Percentiles rank a stretch among this genome's conserved stretches.
phyloP scores from a whole-genome alignment of 2,329 filamentous ascomycete genomes.

The Thermomyces lanuginosus region DNA sequence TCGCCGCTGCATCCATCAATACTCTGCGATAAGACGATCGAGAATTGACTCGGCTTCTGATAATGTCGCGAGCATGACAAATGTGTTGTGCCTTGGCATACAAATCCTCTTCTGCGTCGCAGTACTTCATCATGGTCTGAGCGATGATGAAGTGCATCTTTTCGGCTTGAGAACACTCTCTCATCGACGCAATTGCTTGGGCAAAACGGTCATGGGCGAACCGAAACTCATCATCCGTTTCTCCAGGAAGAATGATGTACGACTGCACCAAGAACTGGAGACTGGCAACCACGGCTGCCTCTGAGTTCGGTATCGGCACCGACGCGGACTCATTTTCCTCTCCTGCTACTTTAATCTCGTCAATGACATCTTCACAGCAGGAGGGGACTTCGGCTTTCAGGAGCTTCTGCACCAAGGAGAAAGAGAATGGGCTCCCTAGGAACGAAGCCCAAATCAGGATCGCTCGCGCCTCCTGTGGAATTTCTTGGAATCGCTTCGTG shows the following conservation, averaged over 20 bases:
- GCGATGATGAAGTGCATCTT: constrained; percentile 89
- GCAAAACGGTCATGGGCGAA: constrained; percentile 83
- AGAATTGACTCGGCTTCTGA: constrained; percentile 46
- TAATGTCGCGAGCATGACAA: constrained; percentile 57
- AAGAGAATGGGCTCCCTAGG: constrained; percentile 69
- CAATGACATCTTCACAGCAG: too few species aligned
- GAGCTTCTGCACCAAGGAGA: constrained; percentile 59
- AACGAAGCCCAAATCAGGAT: constrained; percentile 78
- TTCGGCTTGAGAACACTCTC: constrained; percentile 46
- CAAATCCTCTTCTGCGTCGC: constrained; percentile 43
- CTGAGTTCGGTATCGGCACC: constrained; percentile 46
- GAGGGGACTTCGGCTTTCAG: constrained; percentile 59
- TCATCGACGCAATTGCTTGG: constrained; percentile 53
- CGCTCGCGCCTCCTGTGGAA: constrained; percentile 56
- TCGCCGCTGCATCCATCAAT: constrained; percentile 61
- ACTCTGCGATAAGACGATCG: constrained; percentile 56
- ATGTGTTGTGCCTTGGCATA: constrained; percentile 70
- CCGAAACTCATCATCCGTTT: constrained; percentile 68
- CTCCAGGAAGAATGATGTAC: constrained; percentile 65
- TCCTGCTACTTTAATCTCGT: too few species aligned
- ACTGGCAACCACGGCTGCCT: constrained; percentile 51
- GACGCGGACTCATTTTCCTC: constrained; percentile 34
- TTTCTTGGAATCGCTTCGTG: constrained; percentile 56
- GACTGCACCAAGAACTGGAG: constrained; percentile 68
- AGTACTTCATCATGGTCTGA: constrained; percentile 61